Evolutionary conservation across 208 protist genomes (phyloP).

Genomic region (Endotrypanum monterogeii): DNA sequence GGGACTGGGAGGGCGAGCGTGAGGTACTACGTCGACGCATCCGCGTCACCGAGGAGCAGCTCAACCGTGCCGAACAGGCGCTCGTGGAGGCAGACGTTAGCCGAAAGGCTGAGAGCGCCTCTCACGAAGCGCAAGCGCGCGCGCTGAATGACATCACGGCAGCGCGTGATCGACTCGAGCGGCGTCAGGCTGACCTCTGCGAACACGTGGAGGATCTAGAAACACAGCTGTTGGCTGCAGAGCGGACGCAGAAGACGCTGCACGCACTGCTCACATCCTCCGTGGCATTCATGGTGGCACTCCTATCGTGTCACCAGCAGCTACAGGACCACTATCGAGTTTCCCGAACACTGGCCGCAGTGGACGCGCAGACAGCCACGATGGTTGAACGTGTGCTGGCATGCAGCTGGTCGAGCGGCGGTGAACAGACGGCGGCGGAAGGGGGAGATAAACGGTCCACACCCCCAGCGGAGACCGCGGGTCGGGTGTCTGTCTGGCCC

Average conservation of each 20-base stretch:
- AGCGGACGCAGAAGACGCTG: conserved; percentile 6
- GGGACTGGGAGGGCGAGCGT: conserved; percentile 9
- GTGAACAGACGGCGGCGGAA: not conserved
- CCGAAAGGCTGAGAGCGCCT: not conserved
- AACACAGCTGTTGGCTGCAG: not conserved
- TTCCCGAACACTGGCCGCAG: not conserved
- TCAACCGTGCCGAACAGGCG: conserved; percentile 1
- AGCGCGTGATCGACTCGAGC: conserved; percentile 6
- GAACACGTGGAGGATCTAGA: conserved; percentile 32
- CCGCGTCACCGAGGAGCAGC: conserved; percentile 1
- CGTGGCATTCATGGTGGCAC: conserved; percentile 3
- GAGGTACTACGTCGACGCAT: conserved; percentile 11
- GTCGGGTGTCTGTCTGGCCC: not conserved
- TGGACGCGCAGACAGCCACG: not conserved
- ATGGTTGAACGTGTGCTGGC: conserved; percentile 5
- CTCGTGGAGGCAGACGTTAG: conserved; percentile 15
- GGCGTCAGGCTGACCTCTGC: conserved; percentile 13
- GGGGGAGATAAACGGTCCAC: not conserved
- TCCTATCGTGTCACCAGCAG: conserved; percentile 6
- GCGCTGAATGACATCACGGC: conserved; percentile 2
- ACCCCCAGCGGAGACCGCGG: not conserved
- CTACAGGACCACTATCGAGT: conserved; percentile 8
- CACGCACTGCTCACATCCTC: conserved; percentile 11
- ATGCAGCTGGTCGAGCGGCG: no score
- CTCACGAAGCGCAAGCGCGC: not conserved